Conservation (phyloP, 2,329 filamentous ascomycete species). For the Pseudopithomyces chartarum region DNA sequence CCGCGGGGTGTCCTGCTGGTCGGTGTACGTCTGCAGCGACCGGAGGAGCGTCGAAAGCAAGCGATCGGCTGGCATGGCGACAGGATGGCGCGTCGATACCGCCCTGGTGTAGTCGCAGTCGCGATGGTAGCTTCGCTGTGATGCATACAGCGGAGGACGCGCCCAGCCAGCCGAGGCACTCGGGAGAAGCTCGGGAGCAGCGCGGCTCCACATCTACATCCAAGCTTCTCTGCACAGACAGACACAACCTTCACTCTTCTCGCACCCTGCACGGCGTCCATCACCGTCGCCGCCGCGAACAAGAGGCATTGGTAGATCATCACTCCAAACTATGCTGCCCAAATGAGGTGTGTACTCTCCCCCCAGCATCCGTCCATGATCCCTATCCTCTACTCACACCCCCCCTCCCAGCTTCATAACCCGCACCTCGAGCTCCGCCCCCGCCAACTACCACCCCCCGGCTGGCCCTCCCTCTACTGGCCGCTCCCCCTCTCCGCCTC, state of each 20-base stretch:
- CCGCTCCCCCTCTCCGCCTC: constrained; percentile 63
- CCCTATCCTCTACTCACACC: constrained; percentile 2
- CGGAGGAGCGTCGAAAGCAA: constrained; percentile 70
- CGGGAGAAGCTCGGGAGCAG: constrained; percentile 8
- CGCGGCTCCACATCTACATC: neutral
- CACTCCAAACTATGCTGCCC: constrained; percentile 23
- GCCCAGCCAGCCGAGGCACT: constrained; percentile 33
- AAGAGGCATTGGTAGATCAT: neutral
- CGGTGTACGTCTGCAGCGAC: constrained; percentile 63
- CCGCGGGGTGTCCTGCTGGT: constrained; percentile 65
- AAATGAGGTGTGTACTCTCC: constrained; percentile 35
- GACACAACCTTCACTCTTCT: neutral
- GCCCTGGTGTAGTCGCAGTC: neutral
- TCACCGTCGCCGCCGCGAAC: neutral
- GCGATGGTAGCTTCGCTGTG: neutral
- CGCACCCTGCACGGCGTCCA: neutral
- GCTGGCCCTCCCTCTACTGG: constrained; percentile 84
- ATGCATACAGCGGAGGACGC: constrained; percentile 22
- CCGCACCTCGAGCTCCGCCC: constrained; percentile 52
- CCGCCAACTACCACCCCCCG: constrained; percentile 68
- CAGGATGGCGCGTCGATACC: constrained; percentile 6
- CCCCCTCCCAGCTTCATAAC: constrained; percentile 51
- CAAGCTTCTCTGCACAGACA: neutral
- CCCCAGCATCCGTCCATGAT: no score
- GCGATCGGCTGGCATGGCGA: constrained; percentile 67